Conservation (phyloP, 2,329 filamentous ascomycete genomes). For the Nannizzia gypsea region DNA sequence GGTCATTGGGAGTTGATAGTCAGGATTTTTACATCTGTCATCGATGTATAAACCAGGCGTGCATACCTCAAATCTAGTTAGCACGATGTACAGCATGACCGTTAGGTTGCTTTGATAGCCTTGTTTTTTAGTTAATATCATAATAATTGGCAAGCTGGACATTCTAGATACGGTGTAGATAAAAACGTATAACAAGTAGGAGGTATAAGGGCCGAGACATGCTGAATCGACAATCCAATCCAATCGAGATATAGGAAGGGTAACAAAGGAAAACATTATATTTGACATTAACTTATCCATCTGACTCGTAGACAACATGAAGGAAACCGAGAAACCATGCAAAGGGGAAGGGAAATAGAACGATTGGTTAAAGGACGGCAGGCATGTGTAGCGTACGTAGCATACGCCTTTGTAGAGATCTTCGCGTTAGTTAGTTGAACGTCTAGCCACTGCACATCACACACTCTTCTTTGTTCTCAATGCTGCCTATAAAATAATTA, state of each 20-base stretch:
- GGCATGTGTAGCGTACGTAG: neutral
- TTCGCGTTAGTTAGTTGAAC: neutral
- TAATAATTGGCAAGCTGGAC: neutral
- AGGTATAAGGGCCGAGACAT: neutral
- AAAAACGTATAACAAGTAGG: neutral
- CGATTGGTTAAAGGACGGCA: neutral
- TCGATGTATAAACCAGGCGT: neutral
- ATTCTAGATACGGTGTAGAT: neutral
- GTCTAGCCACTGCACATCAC: conserved; percentile 89
- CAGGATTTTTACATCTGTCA: neutral
- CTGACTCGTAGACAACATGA: neutral
- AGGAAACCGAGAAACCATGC: neutral
- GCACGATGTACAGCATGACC: neutral
- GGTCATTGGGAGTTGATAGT: neutral
- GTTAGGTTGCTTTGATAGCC: neutral
- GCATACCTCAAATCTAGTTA: neutral
- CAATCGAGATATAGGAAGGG: neutral
- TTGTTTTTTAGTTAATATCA: neutral
- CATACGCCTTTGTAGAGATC: neutral
- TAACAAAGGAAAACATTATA: neutral
- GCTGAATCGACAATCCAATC: neutral
- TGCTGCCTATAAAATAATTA: conserved; percentile 54
- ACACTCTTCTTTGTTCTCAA: conserved; percentile 91
- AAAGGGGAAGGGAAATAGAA: neutral
- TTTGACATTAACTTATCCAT: neutral